Evolutionary conservation across 164 flowering plant species (phyloP), one percentile per base, ranked within the genome.

Genomic region (Kingdonia uniflora): DNA sequence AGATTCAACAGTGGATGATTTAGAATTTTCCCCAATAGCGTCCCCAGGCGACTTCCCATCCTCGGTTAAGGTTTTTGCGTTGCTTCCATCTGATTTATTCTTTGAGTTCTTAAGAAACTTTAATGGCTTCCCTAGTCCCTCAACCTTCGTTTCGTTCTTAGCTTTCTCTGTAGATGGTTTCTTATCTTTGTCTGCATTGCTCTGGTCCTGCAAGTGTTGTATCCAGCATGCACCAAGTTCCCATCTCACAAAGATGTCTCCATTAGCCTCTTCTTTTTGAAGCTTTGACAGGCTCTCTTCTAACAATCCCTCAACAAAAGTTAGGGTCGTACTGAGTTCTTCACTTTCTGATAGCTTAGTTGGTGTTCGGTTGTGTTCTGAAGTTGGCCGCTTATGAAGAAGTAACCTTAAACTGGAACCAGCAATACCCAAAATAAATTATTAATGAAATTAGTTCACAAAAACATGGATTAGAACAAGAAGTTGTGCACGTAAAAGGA

Each of bases 161-260:
- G 71, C 40, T 70, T 78, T 86, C 57, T 82, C 89, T 55, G 19
- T 49, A 20, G 86, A 62, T 44, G 71, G 66, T 62, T 92, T 88
- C 76, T 92, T 92, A 39, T 88, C 95, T 53, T 88, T 88, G 49
- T 92, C 95, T 59, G 90, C 59, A 56, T 76, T 92, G 50, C 78
- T 85, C 62, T 84, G 95, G 58, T 92, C 99, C 63, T 88, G 95
- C 68, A 92, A 78, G 68, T 92, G 96, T 55, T 92, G 99, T 73
- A 88, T 76, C 99, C 99, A 92, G 64, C 99, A 88, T 17, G 99
- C 99, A 55, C 99, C 99, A 56, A 92, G 92, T 77, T 92, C 99
- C 99, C 99, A 92, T 76, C 99, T 81, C 59, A 84, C 72, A 59
- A 78, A 82, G 45, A 68, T 53, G 15, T 77, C 76, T 11, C 21